A percentile compares a stretch with the other conserved stretches of the same genome.
These are phyloP conservation scores for Cucurbitaria berberidis DNA, from an alignment of 2,329 filamentous ascomycete species.

Conservation along the genomic window DNA sequence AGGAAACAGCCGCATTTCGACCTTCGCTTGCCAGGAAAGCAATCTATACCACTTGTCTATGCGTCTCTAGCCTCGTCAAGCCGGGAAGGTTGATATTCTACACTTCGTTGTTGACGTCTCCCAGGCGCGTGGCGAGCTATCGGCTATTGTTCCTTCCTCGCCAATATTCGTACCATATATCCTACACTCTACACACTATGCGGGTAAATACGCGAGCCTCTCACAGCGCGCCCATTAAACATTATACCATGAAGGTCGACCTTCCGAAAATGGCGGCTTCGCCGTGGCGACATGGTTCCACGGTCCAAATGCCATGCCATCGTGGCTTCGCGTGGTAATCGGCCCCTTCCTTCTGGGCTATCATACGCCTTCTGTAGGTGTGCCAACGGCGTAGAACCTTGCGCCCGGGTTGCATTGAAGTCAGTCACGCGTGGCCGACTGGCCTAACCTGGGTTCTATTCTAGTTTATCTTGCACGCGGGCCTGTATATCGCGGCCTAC, in stretches of 20 bases:
- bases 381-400: conserved; percentile 17
- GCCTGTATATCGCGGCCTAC: conserved; percentile 33
- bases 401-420: conserved; percentile 23
- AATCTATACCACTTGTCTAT: background rate
- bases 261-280: conserved; percentile 29
- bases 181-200: conserved; percentile 31
- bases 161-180: conserved; percentile 32
- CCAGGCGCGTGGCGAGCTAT: conserved; percentile 11
- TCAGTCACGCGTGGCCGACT: conserved; percentile 36
- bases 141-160: conserved; percentile 31
- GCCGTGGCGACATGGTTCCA: conserved; percentile 19
- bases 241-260: conserved; percentile 14
- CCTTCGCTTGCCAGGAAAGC: background rate
- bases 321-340: conserved; percentile 28
- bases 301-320: conserved; percentile 5
- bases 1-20: background rate
- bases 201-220: conserved; percentile 39
- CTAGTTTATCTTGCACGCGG: conserved; percentile 33
- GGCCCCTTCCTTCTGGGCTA: conserved; percentile 16
- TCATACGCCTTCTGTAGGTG: conserved; percentile 10
- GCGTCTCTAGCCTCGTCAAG: background rate
- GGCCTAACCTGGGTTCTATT: conserved; percentile 23
- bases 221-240: conserved; percentile 21
- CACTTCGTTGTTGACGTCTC: background rate
- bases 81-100: background rate